Evolutionary conservation across 2,329 filamentous ascomycete species (phyloP).

Genomic region (Neonectria magnoliae): DNA sequence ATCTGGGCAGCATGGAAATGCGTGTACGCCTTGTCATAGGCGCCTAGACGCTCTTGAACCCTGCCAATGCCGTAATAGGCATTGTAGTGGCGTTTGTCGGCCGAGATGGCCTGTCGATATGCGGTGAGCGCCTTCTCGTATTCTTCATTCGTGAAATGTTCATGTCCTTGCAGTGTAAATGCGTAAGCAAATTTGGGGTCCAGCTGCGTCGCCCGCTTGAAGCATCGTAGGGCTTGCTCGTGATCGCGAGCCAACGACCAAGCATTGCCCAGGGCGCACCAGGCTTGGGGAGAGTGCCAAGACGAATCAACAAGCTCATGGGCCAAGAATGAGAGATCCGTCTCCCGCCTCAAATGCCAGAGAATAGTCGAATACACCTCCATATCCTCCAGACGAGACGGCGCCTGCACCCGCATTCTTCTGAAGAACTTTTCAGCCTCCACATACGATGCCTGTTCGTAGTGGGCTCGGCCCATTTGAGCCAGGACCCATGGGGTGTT

Average conservation of each 20-base stretch:
- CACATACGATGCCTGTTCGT: constrained; percentile 86
- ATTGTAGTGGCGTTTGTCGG: constrained; percentile 92
- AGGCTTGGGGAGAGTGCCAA: constrained; percentile 91
- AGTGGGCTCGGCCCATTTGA: constrained; percentile 89
- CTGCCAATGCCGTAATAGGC: constrained; percentile 92
- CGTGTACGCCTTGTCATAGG: constrained; percentile 88
- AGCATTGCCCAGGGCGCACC: constrained; percentile 95
- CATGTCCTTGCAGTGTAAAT: constrained; percentile 94
- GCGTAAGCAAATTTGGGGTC: constrained; percentile 93
- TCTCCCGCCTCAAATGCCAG: constrained; percentile 96
- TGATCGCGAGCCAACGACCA: constrained; percentile 93
- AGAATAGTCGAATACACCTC: constrained; percentile 98
- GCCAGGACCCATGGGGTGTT: constrained; percentile 95
- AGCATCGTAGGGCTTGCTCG: constrained; percentile 92
- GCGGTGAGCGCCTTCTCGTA: constrained; percentile 92
- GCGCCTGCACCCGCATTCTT: constrained; percentile 80
- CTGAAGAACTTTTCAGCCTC: constrained; percentile 90
- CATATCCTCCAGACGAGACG: constrained; percentile 91
- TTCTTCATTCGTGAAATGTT: constrained; percentile 95
- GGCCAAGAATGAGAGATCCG: constrained; percentile 89
- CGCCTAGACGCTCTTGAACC: constrained; percentile 90
- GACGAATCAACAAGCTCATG: constrained; percentile 89
- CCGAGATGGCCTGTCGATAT: constrained; percentile 86
- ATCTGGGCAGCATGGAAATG: constrained; percentile 89
- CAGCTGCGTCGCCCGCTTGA: constrained; percentile 92